phyloP scores from a whole-genome alignment of 495 filamentous ascomycete species.

The Penicillium macrosclerotiorum region DNA sequence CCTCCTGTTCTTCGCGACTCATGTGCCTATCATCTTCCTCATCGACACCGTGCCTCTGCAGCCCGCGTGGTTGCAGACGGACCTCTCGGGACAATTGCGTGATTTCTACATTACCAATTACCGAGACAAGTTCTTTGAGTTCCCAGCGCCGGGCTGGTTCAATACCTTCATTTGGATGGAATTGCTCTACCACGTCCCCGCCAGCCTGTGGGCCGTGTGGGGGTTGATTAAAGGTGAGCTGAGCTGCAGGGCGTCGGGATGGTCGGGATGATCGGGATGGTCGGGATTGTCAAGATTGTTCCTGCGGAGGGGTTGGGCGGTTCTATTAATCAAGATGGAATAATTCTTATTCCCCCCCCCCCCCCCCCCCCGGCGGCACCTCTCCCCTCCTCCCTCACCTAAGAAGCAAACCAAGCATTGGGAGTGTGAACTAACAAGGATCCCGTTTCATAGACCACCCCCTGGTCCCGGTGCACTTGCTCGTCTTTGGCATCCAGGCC shows the following conservation, averaged over 20 bases:
- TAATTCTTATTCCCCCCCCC: not conserved
- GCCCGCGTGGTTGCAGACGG: constrained; percentile 51
- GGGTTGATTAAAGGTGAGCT: constrained; percentile 51
- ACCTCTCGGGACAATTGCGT: constrained; percentile 51
- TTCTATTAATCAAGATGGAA: too few relatives aligned
- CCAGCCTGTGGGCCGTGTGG: constrained; percentile 62
- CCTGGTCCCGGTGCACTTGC: constrained; percentile 60
- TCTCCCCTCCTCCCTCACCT: not conserved
- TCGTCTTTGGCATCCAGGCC: constrained; percentile 67
- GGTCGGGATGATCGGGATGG: not conserved
- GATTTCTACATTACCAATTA: constrained; percentile 64
- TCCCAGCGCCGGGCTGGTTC: constrained; percentile 66
- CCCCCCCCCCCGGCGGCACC: not conserved
- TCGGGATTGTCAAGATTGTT: not conserved
- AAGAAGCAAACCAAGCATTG: not conserved
- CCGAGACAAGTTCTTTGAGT: constrained; percentile 73
- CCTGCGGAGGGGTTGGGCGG: not conserved
- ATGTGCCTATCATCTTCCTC: constrained; percentile 64
- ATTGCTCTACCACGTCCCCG: constrained; percentile 63
- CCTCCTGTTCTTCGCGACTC: constrained; percentile 66
- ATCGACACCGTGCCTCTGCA: constrained; percentile 67
- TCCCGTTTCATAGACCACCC: constrained; percentile 47
- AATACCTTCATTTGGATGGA: constrained; percentile 66
- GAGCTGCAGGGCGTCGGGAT: not conserved
- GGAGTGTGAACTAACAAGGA: constrained; percentile 6